These are phyloP conservation scores for Eimeria sp. DNA, from an alignment of 169 alveolate species.

Conservation along the genomic window DNA sequence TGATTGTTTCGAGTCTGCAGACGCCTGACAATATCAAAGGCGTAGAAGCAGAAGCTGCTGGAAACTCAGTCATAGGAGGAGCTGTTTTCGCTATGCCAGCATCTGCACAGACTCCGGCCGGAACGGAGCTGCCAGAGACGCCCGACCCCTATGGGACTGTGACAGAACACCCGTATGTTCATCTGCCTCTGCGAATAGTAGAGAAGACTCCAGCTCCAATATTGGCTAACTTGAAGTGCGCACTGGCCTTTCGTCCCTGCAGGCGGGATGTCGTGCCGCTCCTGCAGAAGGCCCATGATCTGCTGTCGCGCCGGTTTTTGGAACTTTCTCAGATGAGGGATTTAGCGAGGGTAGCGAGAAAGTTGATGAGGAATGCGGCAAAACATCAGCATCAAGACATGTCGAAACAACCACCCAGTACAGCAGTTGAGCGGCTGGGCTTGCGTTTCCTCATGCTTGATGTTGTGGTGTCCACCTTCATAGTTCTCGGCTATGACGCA, in stretches of 20 bases:
- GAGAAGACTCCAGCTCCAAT: background rate
- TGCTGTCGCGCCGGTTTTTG: no score
- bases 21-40: background rate
- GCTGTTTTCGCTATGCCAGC: background rate
- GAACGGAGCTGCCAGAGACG: background rate
- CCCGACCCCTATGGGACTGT: background rate
- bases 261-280: background rate
- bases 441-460: no score
- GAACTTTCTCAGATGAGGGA: no score
- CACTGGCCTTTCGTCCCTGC: background rate
- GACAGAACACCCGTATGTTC: background rate
- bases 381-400: no score
- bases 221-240: background rate
- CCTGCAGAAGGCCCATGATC: no score
- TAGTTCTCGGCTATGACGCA: no score
- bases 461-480: no score
- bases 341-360: no score
- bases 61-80: background rate
- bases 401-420: no score
- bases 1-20: no score
- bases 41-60: constrained; percentile 4
- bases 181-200: background rate
- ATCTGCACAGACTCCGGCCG: background rate
- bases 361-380: no score
- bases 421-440: no score